Base-by-base conservation (phyloP, 441 rosid genomes). In the Syzygium malaccense region DNA sequence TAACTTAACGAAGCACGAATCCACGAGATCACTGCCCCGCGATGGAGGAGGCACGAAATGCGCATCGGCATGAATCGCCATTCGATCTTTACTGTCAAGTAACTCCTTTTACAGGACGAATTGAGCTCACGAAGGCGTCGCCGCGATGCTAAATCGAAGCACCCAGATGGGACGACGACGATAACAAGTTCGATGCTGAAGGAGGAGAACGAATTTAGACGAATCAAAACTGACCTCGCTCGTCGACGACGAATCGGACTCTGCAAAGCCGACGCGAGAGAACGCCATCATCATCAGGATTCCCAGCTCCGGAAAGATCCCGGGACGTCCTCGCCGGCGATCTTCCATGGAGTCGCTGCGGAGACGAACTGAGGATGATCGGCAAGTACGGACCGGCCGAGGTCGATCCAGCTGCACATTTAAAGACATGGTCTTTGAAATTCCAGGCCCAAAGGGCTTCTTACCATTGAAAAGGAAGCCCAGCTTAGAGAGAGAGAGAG, bases 161-260 rank as follows among this genome's bases (percentile, higher is more conserved):
- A 28, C 12, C n/a, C 0, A 13, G 51, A 75, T 12, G 83, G 51
- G 83, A 75, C 83, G 23, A 37, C 68, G 68, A 23, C 20, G 28
- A 3, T 25, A 71, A 71, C 83, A 23, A 37, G 83, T 41, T 49
- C 26, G 83, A 84, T 8, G 86, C 2, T 54, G 56, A 84, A 54
- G 86, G 7, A 84, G 86, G 57, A 84, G 57, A 49, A 49, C 86
- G 86, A 84, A 49, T 49, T 75, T 17, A 41, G 51, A 37, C n/a
- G 48, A 23, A 6, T 23, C 83, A 41, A 41, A 7, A 75, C 94
- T 37, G 26, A 92, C 95, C 94, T 92, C 90, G n/a, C 88, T 91
- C 78, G 89, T 79, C 85, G 86, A 88, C n/a, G 92, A 89, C 32
- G 87, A 88, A 64, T 33, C 87, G 54, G 64, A 62, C 41, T 54